Evolutionary conservation across 345 rosid species (phyloP).

Genomic region (Raphanus sativus): DNA sequence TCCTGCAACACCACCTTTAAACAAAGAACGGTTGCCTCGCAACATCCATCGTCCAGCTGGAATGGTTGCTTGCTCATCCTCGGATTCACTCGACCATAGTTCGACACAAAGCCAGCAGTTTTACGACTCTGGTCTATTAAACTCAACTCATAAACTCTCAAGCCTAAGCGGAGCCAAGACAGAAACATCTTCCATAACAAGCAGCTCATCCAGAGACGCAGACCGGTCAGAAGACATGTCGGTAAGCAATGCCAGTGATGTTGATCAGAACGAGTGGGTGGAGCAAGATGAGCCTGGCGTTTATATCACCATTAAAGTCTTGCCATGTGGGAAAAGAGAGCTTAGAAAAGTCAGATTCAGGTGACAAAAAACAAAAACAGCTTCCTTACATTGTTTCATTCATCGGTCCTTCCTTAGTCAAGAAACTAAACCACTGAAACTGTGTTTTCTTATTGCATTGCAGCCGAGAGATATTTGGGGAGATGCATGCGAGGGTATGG

Average conservation of each 20-base stretch:
- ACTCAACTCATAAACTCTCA: slow-evolving; percentile 90
- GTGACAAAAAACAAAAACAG: slow-evolving; percentile 37
- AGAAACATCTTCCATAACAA: slow-evolving; percentile 62
- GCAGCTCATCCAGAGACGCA: slow-evolving; percentile 87
- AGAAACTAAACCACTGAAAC: background rate
- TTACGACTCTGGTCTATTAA: slow-evolving; percentile 64
- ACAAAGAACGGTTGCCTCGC: slow-evolving; percentile 75
- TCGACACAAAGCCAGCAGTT: slow-evolving; percentile 60
- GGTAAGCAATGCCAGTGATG: slow-evolving; percentile 83
- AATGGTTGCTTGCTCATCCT: slow-evolving; percentile 69
- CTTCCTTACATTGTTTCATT: slow-evolving; percentile 1
- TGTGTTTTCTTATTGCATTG: slow-evolving; percentile 6
- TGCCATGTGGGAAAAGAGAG: slow-evolving; percentile 84
- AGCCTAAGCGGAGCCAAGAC: slow-evolving; percentile 87
- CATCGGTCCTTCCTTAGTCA: background rate
- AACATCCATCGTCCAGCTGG: slow-evolving; percentile 66
- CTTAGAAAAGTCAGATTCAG: slow-evolving; percentile 98
- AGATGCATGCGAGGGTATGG: slow-evolving; percentile 95
- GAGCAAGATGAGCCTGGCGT: slow-evolving; percentile 98
- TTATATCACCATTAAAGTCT: slow-evolving; percentile 80
- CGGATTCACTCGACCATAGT: slow-evolving; percentile 70
- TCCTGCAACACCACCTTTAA: slow-evolving; percentile 79
- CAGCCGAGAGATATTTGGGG: slow-evolving; percentile 96
- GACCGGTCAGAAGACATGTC: slow-evolving; percentile 83
- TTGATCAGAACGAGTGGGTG: slow-evolving; percentile 80